Percentiles rank a stretch among this genome's conserved stretches.
Evolutionary conservation across 257 asterid genomes (phyloP).

Genomic region (Penstemon newberryi): DNA sequence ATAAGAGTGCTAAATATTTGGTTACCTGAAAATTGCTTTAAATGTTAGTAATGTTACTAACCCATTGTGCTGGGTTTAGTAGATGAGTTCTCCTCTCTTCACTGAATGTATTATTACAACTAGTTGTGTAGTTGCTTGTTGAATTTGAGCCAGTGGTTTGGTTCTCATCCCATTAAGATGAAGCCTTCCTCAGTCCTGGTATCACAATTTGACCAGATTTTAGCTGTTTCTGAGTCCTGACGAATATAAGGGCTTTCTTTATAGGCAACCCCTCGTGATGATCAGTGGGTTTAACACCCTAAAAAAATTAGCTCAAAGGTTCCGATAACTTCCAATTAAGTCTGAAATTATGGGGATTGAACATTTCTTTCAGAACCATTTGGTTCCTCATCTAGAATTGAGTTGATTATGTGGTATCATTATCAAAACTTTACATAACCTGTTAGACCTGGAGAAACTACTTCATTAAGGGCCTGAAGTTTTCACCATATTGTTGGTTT

Average conservation of each 20-base stretch:
- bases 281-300: background rate
- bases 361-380: no score
- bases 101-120: background rate
- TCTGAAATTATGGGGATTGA: no score
- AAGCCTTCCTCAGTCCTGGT: slow-evolving; percentile 12
- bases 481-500: slow-evolving; percentile 1
- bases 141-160: slow-evolving; percentile 5
- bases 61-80: slow-evolving; percentile 2
- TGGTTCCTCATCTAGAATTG: background rate
- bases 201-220: background rate
- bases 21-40: slow-evolving; percentile 14
- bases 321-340: background rate
- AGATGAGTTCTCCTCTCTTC: slow-evolving; percentile 4
- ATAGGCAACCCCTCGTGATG: background rate
- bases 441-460: background rate
- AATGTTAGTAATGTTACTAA: slow-evolving; percentile 8
- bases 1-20: background rate
- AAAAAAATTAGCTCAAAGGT: background rate
- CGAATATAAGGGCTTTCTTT: slow-evolving; percentile 8
- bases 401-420: background rate
- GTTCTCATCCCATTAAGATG: background rate
- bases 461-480: slow-evolving; percentile 1
- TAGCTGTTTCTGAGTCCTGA: slow-evolving; percentile 9
- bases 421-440: background rate
- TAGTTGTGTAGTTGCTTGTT: background rate